Evolutionary conservation across 345 rosid species (phyloP).

Genomic region (Orychophragmus violaceus): DNA sequence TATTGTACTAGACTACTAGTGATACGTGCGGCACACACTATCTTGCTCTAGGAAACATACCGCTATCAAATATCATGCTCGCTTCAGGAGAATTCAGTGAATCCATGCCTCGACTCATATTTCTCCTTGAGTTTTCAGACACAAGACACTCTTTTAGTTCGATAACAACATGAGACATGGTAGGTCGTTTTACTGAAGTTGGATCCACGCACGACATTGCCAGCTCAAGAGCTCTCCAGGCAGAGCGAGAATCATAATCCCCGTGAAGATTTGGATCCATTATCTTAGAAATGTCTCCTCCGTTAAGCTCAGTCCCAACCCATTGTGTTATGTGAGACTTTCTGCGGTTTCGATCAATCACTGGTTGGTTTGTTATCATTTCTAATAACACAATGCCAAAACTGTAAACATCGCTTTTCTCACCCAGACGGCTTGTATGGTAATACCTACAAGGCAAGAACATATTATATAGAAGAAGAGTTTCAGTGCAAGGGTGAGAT

Average conservation of each 20-base stretch:
- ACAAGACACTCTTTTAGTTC: conserved; percentile 15
- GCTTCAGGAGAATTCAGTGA: background rate
- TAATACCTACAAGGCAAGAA: background rate
- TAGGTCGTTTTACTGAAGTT: background rate
- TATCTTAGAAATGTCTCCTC: background rate
- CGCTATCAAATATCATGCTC: background rate
- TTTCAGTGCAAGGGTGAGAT: too few species aligned
- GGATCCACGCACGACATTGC: conserved; percentile 8
- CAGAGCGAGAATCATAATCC: background rate
- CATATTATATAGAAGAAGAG: background rate
- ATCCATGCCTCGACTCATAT: background rate
- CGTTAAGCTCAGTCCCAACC: background rate
- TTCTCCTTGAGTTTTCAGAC: conserved; percentile 1
- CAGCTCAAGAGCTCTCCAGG: conserved; percentile 21
- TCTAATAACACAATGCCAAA: conserved; percentile 19
- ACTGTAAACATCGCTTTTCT: conserved; percentile 20
- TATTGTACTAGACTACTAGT: background rate
- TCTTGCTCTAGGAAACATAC: background rate
- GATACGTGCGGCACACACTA: background rate
- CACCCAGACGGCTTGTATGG: background rate
- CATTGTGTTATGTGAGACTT: background rate
- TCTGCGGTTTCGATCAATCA: background rate
- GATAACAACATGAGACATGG: background rate
- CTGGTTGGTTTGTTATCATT: conserved; percentile 22
- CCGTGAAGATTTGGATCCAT: conserved; percentile 15